These are phyloP conservation scores for Tylopilus sp. DNA, from an alignment of 768 basidiomycete species.

Conservation along the genomic window DNA sequence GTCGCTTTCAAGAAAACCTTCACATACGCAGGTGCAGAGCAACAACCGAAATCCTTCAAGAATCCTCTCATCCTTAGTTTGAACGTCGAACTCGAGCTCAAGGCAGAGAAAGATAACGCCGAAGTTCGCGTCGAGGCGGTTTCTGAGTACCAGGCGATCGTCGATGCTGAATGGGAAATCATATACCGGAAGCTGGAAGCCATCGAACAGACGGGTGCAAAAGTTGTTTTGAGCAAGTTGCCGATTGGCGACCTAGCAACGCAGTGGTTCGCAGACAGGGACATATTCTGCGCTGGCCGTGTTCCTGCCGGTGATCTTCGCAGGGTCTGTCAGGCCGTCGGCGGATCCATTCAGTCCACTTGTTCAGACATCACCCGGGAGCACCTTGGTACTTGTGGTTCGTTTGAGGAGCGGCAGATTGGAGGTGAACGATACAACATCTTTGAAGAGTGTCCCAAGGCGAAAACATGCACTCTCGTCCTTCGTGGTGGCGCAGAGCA, in stretches of 20 bases:
- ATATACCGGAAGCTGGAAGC: conserved; percentile 97
- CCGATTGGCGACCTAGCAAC: conserved; percentile 98
- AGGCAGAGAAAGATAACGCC: conserved; percentile 99
- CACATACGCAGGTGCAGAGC: conserved; percentile 98
- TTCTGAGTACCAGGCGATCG: conserved; percentile 97
- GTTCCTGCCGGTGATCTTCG: conserved; percentile 88
- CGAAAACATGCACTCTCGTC: conserved; percentile 93
- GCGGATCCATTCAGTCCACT: conserved; percentile 92
- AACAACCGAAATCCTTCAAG: conserved; percentile 92
- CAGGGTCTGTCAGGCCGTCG: conserved; percentile 93
- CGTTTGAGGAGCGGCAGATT: conserved; percentile 92
- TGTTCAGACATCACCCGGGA: conserved; percentile 88
- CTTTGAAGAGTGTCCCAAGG: conserved; percentile 89
- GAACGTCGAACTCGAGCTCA: conserved; percentile 97
- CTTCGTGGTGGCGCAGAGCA: conserved; percentile 97
- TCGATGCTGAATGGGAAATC: conserved; percentile 99
- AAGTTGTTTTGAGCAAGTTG: conserved; percentile 95
- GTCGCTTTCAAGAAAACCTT: conserved; percentile 99
- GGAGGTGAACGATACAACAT: conserved; percentile 96
- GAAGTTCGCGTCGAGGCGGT: conserved; percentile 97
- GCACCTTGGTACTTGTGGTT: conserved; percentile 91
- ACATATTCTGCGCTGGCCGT: conserved; percentile 98
- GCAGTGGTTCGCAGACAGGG: conserved; percentile 98
- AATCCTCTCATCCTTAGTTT: conserved; percentile 89
- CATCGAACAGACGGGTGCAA: conserved; percentile 94